Conservation (phyloP, 331 rosid species). For the Malus hybrid region DNA sequence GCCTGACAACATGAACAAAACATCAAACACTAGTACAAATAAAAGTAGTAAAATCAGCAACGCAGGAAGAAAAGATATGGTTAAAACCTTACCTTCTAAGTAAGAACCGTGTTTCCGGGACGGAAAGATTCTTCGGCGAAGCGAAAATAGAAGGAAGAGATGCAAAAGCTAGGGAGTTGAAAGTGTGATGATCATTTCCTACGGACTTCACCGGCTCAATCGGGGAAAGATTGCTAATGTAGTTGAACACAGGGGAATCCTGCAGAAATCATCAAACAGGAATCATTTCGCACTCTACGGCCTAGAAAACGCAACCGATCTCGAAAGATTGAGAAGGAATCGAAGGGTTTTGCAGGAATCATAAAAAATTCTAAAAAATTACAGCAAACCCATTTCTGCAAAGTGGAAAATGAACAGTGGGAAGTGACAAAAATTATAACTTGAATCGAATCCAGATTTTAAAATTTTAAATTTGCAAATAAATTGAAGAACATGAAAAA, state of each 20-base stretch:
- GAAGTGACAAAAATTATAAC: not conserved
- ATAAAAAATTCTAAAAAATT: not conserved
- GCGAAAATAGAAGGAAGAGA: constrained; percentile 27
- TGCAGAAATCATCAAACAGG: not conserved
- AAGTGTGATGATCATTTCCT: constrained; percentile 14
- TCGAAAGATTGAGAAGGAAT: not conserved
- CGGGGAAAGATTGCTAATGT: constrained; percentile 35
- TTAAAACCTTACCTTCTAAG: constrained; percentile 19
- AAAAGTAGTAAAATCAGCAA: not conserved
- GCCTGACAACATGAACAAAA: constrained; percentile 10
- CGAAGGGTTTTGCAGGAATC: not conserved
- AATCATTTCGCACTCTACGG: not conserved
- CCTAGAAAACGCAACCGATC: not conserved
- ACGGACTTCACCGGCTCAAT: constrained; percentile 23
- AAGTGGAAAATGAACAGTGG: not conserved
- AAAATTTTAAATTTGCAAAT: not conserved
- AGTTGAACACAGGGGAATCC: constrained; percentile 41
- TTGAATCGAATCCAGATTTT: not conserved
- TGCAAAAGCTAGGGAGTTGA: constrained; percentile 19
- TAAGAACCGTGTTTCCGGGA: constrained; percentile 11
- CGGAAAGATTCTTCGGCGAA: constrained; percentile 26
- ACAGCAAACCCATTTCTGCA: not conserved
- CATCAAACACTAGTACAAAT: not conserved
- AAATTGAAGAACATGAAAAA: not conserved
- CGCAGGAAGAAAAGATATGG: not conserved